phyloP scores from a whole-genome alignment of 2,329 filamentous ascomycete species.

The Aspergillus intermedius region DNA sequence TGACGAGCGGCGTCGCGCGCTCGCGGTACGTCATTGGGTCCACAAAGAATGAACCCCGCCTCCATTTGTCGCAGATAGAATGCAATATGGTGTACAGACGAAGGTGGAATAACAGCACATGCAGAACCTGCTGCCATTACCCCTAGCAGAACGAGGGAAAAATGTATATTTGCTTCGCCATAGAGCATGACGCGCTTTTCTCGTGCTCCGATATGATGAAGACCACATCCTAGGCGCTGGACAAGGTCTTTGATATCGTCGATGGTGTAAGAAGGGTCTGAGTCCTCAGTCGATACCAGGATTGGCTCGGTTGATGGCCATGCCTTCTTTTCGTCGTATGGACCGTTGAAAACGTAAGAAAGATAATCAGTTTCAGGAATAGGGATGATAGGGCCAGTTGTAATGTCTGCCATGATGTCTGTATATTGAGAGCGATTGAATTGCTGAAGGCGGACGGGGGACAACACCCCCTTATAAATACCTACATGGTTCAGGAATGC shows the following conservation, averaged over 20 bases:
- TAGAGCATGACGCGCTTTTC: not conserved
- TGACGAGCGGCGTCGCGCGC: not conserved
- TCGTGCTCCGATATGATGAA: not conserved
- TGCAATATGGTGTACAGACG: not conserved
- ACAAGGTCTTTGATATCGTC: not conserved
- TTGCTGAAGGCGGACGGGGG: not conserved
- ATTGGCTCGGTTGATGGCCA: not conserved
- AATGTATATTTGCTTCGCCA: not conserved
- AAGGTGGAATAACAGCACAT: not conserved
- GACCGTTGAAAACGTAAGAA: not conserved
- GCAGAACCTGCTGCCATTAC: not conserved
- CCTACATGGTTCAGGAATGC: too few species aligned
- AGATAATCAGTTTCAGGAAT: not conserved
- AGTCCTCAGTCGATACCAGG: not conserved
- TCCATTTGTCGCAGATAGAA: not conserved
- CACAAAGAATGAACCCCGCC: not conserved
- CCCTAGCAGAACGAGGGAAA: not conserved
- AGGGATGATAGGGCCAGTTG: not conserved
- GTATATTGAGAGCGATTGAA: not conserved
- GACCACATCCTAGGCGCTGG: not conserved
- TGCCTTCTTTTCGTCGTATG: not conserved
- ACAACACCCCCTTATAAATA: too few species aligned
- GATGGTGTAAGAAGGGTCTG: not conserved
- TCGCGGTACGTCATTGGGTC: not conserved
- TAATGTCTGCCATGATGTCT: not conserved